Conservation (phyloP, 129 eudicot genomes). For the Saposhnikovia divaricata region DNA sequence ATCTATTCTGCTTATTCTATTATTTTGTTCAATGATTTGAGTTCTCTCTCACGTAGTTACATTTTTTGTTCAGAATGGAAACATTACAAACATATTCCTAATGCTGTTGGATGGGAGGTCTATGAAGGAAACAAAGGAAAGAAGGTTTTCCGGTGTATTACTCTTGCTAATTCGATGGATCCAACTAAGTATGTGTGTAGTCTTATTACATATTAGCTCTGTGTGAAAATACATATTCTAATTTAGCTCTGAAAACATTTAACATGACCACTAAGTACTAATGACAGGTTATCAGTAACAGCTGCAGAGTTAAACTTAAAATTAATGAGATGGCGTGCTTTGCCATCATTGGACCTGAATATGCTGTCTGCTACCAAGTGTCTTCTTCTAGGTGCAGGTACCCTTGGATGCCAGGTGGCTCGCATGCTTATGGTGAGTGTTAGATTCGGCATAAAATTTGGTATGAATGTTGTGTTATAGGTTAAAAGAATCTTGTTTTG, state of each 20-base stretch:
- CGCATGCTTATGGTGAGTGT: constrained; percentile 90
- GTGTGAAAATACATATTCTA: not conserved
- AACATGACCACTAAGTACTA: not conserved
- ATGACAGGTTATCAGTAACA: constrained; percentile 67
- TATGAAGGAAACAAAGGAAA: constrained; percentile 25
- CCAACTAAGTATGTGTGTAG: constrained; percentile 55
- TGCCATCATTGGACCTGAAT: constrained; percentile 69
- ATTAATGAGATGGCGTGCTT: constrained; percentile 91
- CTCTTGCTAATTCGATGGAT: constrained; percentile 87
- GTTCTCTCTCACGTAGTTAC: not conserved
- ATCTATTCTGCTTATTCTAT: constrained; percentile 9
- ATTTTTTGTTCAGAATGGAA: constrained; percentile 41
- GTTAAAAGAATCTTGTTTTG: constrained; percentile 6
- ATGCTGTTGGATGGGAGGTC: constrained; percentile 74
- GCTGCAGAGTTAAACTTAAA: constrained; percentile 95
- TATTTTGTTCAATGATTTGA: not conserved
- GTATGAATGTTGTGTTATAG: not conserved
- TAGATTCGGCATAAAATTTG: not conserved
- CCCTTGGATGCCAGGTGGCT: constrained; percentile 99
- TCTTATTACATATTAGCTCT: not conserved
- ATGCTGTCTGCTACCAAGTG: constrained; percentile 60
- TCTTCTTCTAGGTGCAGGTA: constrained; percentile 90
- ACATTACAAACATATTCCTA: constrained; percentile 45
- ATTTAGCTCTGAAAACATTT: constrained; percentile 3
- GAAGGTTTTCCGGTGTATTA: constrained; percentile 43